Evolutionary conservation across 371 early-diverging fungal species (phyloP).

Genomic region (Mucor mucedo): DNA sequence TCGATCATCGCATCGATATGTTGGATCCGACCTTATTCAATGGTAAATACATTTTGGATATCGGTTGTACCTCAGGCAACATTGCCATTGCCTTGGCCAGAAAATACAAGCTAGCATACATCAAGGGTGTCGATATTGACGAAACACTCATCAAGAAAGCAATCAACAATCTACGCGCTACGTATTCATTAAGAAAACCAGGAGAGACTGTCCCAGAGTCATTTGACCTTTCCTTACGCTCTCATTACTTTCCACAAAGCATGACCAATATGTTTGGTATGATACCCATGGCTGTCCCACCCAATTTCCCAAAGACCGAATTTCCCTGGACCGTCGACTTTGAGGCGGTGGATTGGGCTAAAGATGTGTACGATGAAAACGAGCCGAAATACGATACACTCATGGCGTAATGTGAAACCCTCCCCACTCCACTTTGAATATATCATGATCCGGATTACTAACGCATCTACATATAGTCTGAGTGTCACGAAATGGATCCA

Average conservation of each 20-base stretch:
- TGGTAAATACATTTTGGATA: conserved; percentile 72
- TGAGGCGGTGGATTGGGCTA: conserved; percentile 39
- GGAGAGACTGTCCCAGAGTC: background rate
- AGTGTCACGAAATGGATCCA: conserved; percentile 88
- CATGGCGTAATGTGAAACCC: conserved; percentile 40
- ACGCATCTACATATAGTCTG: conserved; percentile 33
- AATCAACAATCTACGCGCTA: conserved; percentile 42
- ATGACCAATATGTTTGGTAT: conserved; percentile 61
- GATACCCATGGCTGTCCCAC: conserved; percentile 45
- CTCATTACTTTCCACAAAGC: conserved; percentile 68
- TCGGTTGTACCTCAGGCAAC: conserved; percentile 86
- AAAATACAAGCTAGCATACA: conserved; percentile 44
- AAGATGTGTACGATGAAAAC: conserved; percentile 32
- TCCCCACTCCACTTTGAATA: background rate
- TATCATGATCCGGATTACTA: too few species aligned
- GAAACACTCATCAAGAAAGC: conserved; percentile 70
- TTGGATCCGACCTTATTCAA: conserved; percentile 60
- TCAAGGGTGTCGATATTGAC: conserved; percentile 85
- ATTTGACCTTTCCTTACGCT: conserved; percentile 34
- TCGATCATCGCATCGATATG: conserved; percentile 69
- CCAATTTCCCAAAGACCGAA: background rate
- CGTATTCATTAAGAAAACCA: conserved; percentile 49
- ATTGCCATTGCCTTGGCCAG: conserved; percentile 69
- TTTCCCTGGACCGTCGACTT: conserved; percentile 76
- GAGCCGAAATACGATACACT: conserved; percentile 61